These are phyloP conservation scores for Digitaria exilis DNA, from an alignment of 202 grass and related monocot genomes.

Conservation along the genomic window DNA sequence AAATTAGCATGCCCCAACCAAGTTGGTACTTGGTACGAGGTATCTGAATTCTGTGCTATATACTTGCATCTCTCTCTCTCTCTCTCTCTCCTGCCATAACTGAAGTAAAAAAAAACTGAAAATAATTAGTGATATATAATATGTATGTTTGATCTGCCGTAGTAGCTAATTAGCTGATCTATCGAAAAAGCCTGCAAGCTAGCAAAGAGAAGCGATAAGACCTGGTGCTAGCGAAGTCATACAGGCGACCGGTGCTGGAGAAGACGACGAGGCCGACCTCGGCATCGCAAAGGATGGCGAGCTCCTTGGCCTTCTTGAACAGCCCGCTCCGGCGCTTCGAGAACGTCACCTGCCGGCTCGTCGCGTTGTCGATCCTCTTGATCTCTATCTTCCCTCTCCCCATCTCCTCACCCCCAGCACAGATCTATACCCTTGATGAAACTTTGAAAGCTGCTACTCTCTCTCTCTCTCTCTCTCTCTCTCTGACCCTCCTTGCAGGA, in stretches of 20 bases:
- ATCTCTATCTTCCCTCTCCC: constrained; percentile 45
- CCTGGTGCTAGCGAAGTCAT: constrained; percentile 39
- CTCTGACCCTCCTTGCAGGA: neutral
- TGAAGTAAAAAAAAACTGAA: neutral
- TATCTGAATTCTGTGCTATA: constrained; percentile 14
- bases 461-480: neutral
- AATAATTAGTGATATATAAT: neutral
- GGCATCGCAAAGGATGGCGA: constrained; percentile 40
- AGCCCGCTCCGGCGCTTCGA: constrained; percentile 36
- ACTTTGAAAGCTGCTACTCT: neutral
- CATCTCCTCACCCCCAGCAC: constrained; percentile 10
- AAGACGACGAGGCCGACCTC: constrained; percentile 47
- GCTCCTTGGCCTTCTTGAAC: constrained; percentile 46
- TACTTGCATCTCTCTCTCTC: neutral
- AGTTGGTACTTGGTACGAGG: constrained; percentile 27
- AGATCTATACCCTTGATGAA: constrained; percentile 19
- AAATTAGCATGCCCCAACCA: constrained; percentile 19
- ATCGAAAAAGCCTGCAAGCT: neutral
- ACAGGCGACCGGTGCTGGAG: constrained; percentile 45
- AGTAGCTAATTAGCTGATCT: constrained; percentile 14
- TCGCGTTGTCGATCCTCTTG: constrained; percentile 44
- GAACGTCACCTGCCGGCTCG: constrained; percentile 45
- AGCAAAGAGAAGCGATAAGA: neutral
- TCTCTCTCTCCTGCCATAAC: neutral
- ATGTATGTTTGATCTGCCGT: neutral